phyloP scores from a whole-genome alignment of 1,284 basidiomycete genomes.

The Malassezia caprae region DNA sequence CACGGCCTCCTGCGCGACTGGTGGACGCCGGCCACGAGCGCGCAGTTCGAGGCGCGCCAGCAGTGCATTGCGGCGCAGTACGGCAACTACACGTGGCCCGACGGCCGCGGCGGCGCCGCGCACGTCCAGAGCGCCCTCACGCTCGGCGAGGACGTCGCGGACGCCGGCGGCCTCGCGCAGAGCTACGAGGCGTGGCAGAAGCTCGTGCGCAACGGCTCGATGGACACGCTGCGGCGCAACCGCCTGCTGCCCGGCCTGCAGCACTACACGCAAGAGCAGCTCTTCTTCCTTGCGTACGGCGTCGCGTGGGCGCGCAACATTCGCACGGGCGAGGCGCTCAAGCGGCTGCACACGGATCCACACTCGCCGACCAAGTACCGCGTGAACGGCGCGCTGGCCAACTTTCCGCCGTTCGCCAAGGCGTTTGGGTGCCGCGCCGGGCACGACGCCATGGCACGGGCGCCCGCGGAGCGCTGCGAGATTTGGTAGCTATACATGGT shows the following conservation, averaged over 20 bases:
- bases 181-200: slow-evolving; percentile 48
- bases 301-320: slow-evolving; percentile 39
- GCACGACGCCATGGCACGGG: slow-evolving; percentile 30
- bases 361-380: slow-evolving; percentile 44
- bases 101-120: slow-evolving; percentile 69
- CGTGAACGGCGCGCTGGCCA: slow-evolving; percentile 34
- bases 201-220: slow-evolving; percentile 23
- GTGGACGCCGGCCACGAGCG: slow-evolving; percentile 65
- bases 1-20: slow-evolving; percentile 59
- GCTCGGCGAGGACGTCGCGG: slow-evolving; percentile 62
- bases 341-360: slow-evolving; percentile 37
- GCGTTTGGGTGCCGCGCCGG: slow-evolving; percentile 41
- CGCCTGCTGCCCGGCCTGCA: slow-evolving; percentile 43
- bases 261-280: slow-evolving; percentile 45
- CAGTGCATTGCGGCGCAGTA: slow-evolving; percentile 83
- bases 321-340: slow-evolving; percentile 30
- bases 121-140: slow-evolving; percentile 68
- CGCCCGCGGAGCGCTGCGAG: slow-evolving; percentile 29
- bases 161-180: slow-evolving; percentile 49
- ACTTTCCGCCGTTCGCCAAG: slow-evolving; percentile 33
- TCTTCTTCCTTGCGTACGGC: slow-evolving; percentile 48
- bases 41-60: slow-evolving; percentile 70
- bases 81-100: slow-evolving; percentile 68
- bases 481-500: slow-evolving; percentile 31
- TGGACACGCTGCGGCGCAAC: slow-evolving; percentile 34